These are phyloP conservation scores for Neurospora terricola DNA, from an alignment of 495 filamentous ascomycete genomes.

Conservation along the genomic window DNA sequence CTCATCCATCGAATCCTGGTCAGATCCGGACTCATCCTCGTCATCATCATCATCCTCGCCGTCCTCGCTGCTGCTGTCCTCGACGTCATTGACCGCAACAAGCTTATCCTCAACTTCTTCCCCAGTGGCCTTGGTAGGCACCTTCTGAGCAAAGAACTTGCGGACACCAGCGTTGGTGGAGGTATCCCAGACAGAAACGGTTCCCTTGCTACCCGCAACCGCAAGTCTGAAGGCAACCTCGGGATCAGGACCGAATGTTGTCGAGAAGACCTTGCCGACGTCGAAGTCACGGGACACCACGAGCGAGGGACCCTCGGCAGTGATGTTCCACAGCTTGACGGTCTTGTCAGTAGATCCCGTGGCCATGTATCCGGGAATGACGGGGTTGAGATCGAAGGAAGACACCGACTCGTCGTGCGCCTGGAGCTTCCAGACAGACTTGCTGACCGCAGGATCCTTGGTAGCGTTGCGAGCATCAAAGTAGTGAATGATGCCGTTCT, in stretches of 20 bases:
- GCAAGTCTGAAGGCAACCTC: constrained; percentile 86
- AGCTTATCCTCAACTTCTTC: constrained; percentile 67
- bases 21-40: constrained; percentile 49
- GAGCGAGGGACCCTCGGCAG: constrained; percentile 68
- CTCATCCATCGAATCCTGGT: constrained; percentile 92
- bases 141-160: constrained; percentile 66
- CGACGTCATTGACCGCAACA: constrained; percentile 56
- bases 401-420: constrained; percentile 92
- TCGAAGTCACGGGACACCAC: constrained; percentile 86
- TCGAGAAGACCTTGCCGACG: constrained; percentile 89
- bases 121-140: constrained; percentile 36
- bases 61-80: constrained; percentile 48
- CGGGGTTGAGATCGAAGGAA: constrained; percentile 83
- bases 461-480: constrained; percentile 69
- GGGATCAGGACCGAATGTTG: constrained; percentile 75
- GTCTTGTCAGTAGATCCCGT: constrained; percentile 88
- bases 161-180: constrained; percentile 89
- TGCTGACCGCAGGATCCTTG: constrained; percentile 56
- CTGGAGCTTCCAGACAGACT: constrained; percentile 87
- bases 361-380: constrained; percentile 83
- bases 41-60: constrained; percentile 49
- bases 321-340: constrained; percentile 94
- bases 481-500: constrained; percentile 79
- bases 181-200: constrained; percentile 93
- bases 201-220: constrained; percentile 89